phyloP scores from a whole-genome alignment of 805 yeast genomes.

The Metschnikowia rubicola region DNA sequence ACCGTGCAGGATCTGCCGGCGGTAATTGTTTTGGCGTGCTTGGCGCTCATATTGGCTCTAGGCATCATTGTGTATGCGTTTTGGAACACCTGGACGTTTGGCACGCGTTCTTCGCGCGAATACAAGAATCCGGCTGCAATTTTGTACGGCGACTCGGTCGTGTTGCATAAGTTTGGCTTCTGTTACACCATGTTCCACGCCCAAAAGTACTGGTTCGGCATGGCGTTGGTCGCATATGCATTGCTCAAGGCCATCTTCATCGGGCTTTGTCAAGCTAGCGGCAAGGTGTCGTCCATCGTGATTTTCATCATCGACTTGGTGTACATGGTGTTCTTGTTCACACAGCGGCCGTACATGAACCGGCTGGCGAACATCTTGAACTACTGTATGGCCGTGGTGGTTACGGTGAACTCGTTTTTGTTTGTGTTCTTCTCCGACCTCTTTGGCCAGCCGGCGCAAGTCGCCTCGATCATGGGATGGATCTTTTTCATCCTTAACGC shows the following conservation, averaged over 20 bases:
- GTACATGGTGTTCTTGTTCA: constrained; percentile 62
- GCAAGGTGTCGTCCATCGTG: constrained; percentile 76
- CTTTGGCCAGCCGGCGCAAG: constrained; percentile 76
- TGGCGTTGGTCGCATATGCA: constrained; percentile 56
- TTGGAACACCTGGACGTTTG: constrained; percentile 61
- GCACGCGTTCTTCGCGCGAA: constrained; percentile 52
- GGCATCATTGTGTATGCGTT: constrained; percentile 63
- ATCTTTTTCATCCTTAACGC: constrained; percentile 85
- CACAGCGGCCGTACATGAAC: constrained; percentile 73
- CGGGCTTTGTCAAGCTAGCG: constrained; percentile 74
- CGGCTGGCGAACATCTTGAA: constrained; percentile 75
- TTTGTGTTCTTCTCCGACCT: constrained; percentile 83
- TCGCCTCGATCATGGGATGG: constrained; percentile 86
- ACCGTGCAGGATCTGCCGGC: constrained; percentile 81
- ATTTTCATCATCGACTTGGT: constrained; percentile 72
- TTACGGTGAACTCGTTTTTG: constrained; percentile 74
- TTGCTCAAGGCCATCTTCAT: constrained; percentile 70
- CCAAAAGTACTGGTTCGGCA: constrained; percentile 77
- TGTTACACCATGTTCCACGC: constrained; percentile 88
- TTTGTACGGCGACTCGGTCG: constrained; percentile 70
- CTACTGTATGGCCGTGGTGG: constrained; percentile 69
- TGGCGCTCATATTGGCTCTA: constrained; percentile 61
- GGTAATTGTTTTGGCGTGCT: constrained; percentile 73
- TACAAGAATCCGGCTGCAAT: constrained; percentile 84
- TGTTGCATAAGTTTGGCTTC: constrained; percentile 80